phyloP scores from a whole-genome alignment of 345 rosid species.

The Sonneratia caseolaris region DNA sequence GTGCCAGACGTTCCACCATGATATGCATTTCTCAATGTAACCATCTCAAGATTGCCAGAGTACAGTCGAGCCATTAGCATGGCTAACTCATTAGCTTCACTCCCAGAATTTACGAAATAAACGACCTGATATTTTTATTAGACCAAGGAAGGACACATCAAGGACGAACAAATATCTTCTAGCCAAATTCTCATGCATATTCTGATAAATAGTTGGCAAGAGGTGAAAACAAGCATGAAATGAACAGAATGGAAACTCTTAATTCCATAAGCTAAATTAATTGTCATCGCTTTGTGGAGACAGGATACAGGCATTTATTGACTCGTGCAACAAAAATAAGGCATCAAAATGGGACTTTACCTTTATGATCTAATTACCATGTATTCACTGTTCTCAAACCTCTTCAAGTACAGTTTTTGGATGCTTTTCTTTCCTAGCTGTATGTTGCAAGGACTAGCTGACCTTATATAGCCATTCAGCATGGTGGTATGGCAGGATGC shows the following conservation, averaged over 20 bases:
- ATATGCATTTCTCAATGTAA: slow-evolving; percentile 87
- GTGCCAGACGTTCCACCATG: slow-evolving; percentile 94
- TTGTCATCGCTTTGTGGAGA: neutral
- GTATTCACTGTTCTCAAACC: too few relatives aligned
- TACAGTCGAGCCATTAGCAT: slow-evolving; percentile 92
- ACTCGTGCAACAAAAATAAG: neutral
- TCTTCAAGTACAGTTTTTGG: too few relatives aligned
- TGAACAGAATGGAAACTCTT: neutral
- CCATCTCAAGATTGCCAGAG: slow-evolving; percentile 73
- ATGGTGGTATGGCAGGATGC: neutral
- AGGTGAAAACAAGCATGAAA: neutral
- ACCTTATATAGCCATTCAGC: neutral
- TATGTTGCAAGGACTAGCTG: neutral
- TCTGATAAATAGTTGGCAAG: neutral
- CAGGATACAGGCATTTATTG: neutral
- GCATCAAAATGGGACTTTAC: too few relatives aligned
- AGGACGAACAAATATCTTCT: neutral
- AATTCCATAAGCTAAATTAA: neutral
- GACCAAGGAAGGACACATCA: neutral
- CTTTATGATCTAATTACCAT: neutral
- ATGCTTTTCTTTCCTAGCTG: neutral
- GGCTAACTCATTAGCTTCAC: slow-evolving; percentile 90
- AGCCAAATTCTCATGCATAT: neutral
- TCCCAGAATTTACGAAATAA: slow-evolving; percentile 86
- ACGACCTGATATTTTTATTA: slow-evolving; percentile 43